Evolutionary conservation across 2,329 filamentous ascomycete genomes (phyloP).

Genomic region (Aspergillus texensis): DNA sequence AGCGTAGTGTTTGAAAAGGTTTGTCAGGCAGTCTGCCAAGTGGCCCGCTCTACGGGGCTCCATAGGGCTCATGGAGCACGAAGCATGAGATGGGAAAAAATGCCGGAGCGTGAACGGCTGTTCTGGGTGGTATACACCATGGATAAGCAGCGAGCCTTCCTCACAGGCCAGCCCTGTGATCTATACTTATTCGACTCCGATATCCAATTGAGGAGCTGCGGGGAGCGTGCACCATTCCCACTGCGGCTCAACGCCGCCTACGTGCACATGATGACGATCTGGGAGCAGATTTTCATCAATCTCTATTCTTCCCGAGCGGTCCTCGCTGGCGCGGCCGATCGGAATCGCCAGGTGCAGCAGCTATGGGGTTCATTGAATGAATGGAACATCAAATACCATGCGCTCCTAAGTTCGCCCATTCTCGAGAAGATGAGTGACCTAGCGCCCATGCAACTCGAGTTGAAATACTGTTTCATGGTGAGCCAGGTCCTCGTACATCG

Average conservation of each 20-base stretch:
- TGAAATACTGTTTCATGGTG: not conserved
- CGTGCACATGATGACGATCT: conserved; percentile 2
- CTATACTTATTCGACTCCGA: conserved; percentile 3
- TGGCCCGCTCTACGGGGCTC: not conserved
- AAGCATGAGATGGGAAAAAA: not conserved
- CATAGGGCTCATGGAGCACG: not conserved
- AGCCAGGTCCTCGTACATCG: conserved; percentile 3
- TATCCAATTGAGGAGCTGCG: not conserved
- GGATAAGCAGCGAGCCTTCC: not conserved
- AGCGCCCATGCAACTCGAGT: not conserved
- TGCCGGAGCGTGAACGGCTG: not conserved
- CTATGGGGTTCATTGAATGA: not conserved
- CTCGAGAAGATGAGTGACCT: not conserved
- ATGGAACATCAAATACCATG: not conserved
- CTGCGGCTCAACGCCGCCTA: not conserved
- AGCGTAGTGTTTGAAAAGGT: not conserved
- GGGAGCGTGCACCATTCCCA: not conserved
- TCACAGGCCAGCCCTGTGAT: not conserved
- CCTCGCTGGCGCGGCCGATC: not conserved
- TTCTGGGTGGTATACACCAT: not conserved
- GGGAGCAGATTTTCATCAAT: conserved; percentile 4
- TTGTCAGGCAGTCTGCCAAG: not conserved
- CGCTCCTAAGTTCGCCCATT: not conserved
- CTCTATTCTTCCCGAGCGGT: conserved; percentile 3
- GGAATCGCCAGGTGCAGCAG: not conserved